Evolutionary conservation across 768 basidiomycete species (phyloP), one percentile per base, ranked within the genome.

Genomic region (Rhodotorula diobovata): DNA sequence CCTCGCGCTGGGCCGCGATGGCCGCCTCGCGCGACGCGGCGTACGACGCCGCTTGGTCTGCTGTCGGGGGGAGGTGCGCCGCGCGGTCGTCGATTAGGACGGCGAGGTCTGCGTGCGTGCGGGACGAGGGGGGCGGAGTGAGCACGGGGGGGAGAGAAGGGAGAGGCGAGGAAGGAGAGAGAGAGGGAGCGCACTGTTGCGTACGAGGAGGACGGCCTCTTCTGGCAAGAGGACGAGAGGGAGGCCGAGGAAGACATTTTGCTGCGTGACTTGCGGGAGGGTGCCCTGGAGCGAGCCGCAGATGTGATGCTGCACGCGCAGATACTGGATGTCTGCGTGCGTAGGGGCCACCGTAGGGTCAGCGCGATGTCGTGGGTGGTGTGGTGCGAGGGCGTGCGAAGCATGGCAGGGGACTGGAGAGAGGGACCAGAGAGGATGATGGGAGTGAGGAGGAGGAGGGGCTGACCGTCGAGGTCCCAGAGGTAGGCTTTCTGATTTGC

Each of bases 221-320:
- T 99, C 96, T 1, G 92, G 91, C 81, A 91, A 86, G 4, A 98
- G 83, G 15, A 90, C 82, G 12, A 96, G 83, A 2, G 96, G 96
- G n/a, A 93, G 82, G 14, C 96, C 96, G 45, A 99, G 84, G 79
- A 99, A 99, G 5, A 90, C 86, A 82, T 99, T 99, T 81, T 99
- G 96, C 77, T 97, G 94, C 3, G 93, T 88, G 2, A 98, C 84
- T 78, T 93, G 92, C 4, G 96, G 94, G 23, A 99, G 86, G 1
- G 96, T 98, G 0, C 96, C 96, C 1, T 87, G 85, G 55, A 97
- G 81, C 55, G 92, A 83, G 46, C 95, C 93, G 77, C 90, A 93
- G 58, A 98, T 85, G 66, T 84, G 87, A 80, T 96, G 88, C 75
- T 87, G 81, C 41, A 89, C 86, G 48, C 96, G 90, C 18, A 99